phyloP scores from a whole-genome alignment of 345 rosid genomes.

The Physaria fendleri region DNA sequence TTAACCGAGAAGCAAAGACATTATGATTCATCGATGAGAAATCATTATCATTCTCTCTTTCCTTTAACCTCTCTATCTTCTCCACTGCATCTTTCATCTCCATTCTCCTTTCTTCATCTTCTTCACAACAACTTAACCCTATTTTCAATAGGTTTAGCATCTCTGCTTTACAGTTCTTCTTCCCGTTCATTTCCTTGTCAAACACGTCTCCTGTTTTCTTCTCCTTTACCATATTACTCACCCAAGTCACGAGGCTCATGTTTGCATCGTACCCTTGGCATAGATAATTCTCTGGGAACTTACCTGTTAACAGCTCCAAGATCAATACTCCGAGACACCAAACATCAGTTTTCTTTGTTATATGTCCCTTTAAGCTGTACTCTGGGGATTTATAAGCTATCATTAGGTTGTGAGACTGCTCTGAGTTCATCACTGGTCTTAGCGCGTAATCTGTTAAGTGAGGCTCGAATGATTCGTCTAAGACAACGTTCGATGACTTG shows the following conservation, averaged over 20 bases:
- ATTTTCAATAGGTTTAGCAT: constrained; percentile 60
- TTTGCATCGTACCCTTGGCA: constrained; percentile 34
- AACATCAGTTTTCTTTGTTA: constrained; percentile 53
- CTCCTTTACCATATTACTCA: constrained; percentile 54
- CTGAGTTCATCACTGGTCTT: constrained; percentile 57
- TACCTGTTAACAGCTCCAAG: constrained; percentile 57
- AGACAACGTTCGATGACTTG: constrained; percentile 71
- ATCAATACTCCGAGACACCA: constrained; percentile 69
- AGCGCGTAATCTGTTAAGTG: constrained; percentile 52
- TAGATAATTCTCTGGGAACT: constrained; percentile 61
- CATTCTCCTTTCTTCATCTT: constrained; percentile 43
- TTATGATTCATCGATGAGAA: constrained; percentile 4
- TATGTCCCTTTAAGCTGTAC: constrained; percentile 34
- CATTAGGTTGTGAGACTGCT: constrained; percentile 53
- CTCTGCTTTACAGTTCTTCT: constrained; percentile 43
- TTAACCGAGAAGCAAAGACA: constrained; percentile 20
- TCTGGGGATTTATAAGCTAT: constrained; percentile 69
- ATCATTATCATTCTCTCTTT: constrained; percentile 25
- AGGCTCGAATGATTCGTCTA: constrained; percentile 45
- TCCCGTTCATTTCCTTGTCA: constrained; percentile 53
- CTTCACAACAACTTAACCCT: constrained; percentile 70
- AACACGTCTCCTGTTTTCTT: constrained; percentile 51
- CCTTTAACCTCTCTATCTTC: constrained; percentile 41
- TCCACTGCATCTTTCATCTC: constrained; percentile 44
- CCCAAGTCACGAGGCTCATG: constrained; percentile 53